These are phyloP conservation scores for Mycena galopus DNA, from an alignment of 768 basidiomycete species.

Conservation along the genomic window DNA sequence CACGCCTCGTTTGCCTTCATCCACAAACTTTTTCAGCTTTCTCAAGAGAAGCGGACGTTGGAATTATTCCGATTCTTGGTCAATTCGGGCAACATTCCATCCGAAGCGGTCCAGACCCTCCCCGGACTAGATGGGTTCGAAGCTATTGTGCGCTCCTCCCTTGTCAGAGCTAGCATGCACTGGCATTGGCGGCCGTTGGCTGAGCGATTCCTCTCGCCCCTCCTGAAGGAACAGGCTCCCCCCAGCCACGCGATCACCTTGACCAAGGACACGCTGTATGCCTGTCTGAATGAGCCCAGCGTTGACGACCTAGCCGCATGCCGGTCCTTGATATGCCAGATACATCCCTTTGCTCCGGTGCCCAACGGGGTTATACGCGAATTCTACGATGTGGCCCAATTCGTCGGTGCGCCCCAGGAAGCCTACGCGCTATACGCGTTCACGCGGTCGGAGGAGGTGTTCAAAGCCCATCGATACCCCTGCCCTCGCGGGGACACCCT, in stretches of 20 bases:
- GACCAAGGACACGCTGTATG: conserved; percentile 58
- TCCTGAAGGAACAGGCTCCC: conserved; percentile 37
- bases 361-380: conserved; percentile 59
- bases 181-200: conserved; percentile 67
- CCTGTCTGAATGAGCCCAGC: conserved; percentile 53
- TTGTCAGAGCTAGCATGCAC: conserved; percentile 65
- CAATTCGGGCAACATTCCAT: conserved; percentile 58
- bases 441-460: conserved; percentile 52
- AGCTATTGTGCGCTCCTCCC: conserved; percentile 61
- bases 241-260: conserved; percentile 49
- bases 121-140: conserved; percentile 56
- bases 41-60: conserved; percentile 53
- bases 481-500: conserved; percentile 61
- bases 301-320: conserved; percentile 53
- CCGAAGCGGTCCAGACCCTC: conserved; percentile 57
- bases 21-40: conserved; percentile 54
- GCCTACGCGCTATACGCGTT: conserved; percentile 63
- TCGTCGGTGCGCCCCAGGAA: conserved; percentile 44
- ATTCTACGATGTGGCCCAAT: conserved; percentile 59
- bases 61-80: conserved; percentile 65
- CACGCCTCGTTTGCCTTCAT: conserved; percentile 58
- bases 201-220: conserved; percentile 50
- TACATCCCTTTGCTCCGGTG: conserved; percentile 54
- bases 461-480: conserved; percentile 57
- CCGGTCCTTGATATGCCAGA: conserved; percentile 54